Evolutionary conservation across 352 stramenopile genomes (phyloP).

Genomic region (Phytopythium vexans): DNA sequence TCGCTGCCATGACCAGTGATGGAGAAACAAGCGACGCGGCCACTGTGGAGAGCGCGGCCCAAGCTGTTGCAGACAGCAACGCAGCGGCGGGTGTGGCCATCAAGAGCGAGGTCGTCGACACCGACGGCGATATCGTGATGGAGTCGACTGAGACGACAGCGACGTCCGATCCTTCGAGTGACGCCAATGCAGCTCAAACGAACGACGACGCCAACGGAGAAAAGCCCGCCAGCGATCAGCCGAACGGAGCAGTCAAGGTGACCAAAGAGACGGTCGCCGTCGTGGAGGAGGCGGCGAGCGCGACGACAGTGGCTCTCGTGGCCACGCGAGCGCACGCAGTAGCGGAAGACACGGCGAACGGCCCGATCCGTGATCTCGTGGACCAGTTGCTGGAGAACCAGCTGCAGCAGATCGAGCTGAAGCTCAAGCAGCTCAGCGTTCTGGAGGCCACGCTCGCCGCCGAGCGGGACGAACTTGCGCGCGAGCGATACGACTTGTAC

Average conservation of each 20-base stretch:
- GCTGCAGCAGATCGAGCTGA: constrained; percentile 73
- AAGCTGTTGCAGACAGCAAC: constrained; percentile 32
- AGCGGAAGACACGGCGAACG: constrained; percentile 35
- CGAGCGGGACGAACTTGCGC: constrained; percentile 56
- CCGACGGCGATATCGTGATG: constrained; percentile 49
- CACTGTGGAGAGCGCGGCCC: constrained; percentile 11
- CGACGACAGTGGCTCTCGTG: constrained; percentile 58
- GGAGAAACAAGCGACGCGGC: background rate
- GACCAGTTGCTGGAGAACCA: constrained; percentile 65
- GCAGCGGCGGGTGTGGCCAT: constrained; percentile 40
- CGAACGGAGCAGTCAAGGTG: constrained; percentile 2
- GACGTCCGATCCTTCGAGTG: background rate
- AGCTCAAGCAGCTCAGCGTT: constrained; percentile 67
- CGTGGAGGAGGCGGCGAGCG: constrained; percentile 55
- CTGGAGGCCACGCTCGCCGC: constrained; percentile 48
- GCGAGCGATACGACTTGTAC: constrained; percentile 71
- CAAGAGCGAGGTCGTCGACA: constrained; percentile 27
- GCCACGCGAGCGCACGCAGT: constrained; percentile 47
- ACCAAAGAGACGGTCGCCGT: constrained; percentile 62
- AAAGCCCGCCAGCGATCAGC: background rate
- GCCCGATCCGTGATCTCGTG: constrained; percentile 47
- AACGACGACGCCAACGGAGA: constrained; percentile 1
- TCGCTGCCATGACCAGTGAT: constrained; percentile 23
- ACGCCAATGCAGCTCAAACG: constrained; percentile 3
- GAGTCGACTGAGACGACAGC: constrained; percentile 10